Evolutionary conservation across 306 rosid genomes (phyloP).

Genomic region (Rubus parviflorus): DNA sequence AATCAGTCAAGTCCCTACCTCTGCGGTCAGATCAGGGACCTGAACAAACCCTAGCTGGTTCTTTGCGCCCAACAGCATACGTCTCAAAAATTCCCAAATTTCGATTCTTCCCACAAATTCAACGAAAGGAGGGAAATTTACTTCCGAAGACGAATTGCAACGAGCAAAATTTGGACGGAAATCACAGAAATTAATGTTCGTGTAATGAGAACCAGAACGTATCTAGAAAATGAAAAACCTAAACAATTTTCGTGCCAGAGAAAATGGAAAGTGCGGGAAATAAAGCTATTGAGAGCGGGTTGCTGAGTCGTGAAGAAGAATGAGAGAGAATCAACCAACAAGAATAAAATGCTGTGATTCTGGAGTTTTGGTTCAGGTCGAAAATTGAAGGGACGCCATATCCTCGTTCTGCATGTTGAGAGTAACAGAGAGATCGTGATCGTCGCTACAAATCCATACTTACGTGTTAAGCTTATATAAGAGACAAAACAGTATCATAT

Average conservation of each 20-base stretch:
- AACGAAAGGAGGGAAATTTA: background rate
- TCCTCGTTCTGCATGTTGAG: constrained; percentile 13
- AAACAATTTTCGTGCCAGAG: too few species aligned
- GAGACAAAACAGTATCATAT: background rate
- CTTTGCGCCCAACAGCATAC: constrained; percentile 5
- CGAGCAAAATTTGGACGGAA: background rate
- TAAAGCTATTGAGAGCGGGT: background rate
- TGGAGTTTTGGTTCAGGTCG: background rate
- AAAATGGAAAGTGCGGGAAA: background rate
- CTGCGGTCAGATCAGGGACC: constrained; percentile 32
- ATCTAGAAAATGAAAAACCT: background rate
- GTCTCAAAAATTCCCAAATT: background rate
- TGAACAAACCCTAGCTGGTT: constrained; percentile 29
- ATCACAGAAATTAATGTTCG: background rate
- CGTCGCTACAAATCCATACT: constrained; percentile 15
- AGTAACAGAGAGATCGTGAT: constrained; percentile 13
- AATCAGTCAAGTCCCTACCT: constrained; percentile 15
- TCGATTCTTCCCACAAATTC: background rate
- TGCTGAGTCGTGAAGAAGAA: background rate
- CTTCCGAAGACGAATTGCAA: background rate
- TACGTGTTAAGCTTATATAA: background rate
- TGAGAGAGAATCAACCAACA: constrained; percentile 20
- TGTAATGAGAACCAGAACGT: background rate
- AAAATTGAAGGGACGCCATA: constrained; percentile 8
- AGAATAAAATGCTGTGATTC: background rate